phyloP scores from a whole-genome alignment of 257 asterid genomes.

The Apocynum venetum region DNA sequence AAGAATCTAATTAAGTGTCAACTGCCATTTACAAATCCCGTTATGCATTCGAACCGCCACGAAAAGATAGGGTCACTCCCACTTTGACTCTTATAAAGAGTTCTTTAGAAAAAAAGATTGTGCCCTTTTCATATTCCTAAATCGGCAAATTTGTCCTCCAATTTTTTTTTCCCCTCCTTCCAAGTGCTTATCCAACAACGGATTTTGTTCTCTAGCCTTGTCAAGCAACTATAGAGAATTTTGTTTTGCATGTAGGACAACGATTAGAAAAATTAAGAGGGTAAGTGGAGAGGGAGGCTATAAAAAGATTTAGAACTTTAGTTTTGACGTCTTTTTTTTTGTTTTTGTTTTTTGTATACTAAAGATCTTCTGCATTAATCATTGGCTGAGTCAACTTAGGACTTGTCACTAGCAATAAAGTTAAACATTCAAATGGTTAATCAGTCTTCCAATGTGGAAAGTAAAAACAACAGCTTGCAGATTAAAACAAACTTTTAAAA shows the following conservation, averaged over 20 bases:
- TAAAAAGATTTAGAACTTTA: too few relatives aligned
- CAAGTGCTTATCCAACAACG: neutral
- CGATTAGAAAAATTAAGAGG: neutral
- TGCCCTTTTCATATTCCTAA: neutral
- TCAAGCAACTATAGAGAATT: neutral
- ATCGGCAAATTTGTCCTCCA: neutral
- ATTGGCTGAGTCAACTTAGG: slow-evolving; percentile 21
- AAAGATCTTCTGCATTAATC: neutral
- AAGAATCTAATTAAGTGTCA: neutral
- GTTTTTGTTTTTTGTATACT: neutral
- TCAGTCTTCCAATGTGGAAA: slow-evolving; percentile 14
- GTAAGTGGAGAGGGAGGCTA: slow-evolving; percentile 23
- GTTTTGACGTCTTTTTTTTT: too few relatives aligned
- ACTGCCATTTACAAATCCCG: neutral
- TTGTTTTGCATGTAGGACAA: neutral
- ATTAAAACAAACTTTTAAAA: slow-evolving; percentile 1
- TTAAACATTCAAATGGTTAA: neutral
- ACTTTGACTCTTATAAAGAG: neutral
- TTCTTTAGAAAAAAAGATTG: neutral
- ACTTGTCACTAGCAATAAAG: neutral
- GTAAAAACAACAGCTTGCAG: slow-evolving; percentile 5
- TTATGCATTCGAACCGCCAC: slow-evolving; percentile 6
- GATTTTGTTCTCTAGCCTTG: slow-evolving; percentile 3
- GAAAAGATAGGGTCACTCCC: neutral
- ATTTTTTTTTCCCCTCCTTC: neutral